phyloP scores from a whole-genome alignment of 257 asterid species.

The Nicotiana tabacum region DNA sequence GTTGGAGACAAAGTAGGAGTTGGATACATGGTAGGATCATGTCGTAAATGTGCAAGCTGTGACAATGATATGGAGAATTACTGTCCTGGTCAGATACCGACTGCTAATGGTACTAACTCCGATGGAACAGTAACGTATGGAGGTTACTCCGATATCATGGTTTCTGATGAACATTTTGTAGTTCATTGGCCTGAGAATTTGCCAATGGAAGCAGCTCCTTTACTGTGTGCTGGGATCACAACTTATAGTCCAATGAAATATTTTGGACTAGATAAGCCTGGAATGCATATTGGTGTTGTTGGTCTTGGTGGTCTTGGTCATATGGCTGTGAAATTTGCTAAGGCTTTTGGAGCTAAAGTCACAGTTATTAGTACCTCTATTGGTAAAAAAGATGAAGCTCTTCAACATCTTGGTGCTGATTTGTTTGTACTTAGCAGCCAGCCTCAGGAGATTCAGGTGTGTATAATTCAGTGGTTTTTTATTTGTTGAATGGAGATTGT shows the following conservation, averaged over 20 bases:
- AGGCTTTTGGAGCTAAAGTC: conserved; percentile 39
- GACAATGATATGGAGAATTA: conserved; percentile 26
- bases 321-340: conserved; percentile 43
- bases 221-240: conserved; percentile 47
- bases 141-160: conserved; percentile 44
- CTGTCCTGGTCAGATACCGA: conserved; percentile 17
- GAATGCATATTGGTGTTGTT: conserved; percentile 33
- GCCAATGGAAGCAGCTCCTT: conserved; percentile 36
- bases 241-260: conserved; percentile 40
- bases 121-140: conserved; percentile 42
- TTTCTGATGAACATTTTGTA: conserved; percentile 26
- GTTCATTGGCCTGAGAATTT: conserved; percentile 33
- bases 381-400: conserved; percentile 36
- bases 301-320: conserved; percentile 57
- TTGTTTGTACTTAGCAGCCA: conserved; percentile 33
- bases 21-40: conserved; percentile 43
- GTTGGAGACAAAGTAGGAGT: conserved; percentile 48
- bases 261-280: conserved; percentile 38
- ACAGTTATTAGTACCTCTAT: conserved; percentile 38
- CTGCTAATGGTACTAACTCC: too few species aligned
- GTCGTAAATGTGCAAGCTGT: conserved; percentile 33
- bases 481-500: background rate
- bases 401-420: conserved; percentile 36
- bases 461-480: background rate
- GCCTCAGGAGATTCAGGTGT: conserved; percentile 32